Base-by-base conservation (phyloP, 352 stramenopile species). In the Phytophthora pistaciae region DNA sequence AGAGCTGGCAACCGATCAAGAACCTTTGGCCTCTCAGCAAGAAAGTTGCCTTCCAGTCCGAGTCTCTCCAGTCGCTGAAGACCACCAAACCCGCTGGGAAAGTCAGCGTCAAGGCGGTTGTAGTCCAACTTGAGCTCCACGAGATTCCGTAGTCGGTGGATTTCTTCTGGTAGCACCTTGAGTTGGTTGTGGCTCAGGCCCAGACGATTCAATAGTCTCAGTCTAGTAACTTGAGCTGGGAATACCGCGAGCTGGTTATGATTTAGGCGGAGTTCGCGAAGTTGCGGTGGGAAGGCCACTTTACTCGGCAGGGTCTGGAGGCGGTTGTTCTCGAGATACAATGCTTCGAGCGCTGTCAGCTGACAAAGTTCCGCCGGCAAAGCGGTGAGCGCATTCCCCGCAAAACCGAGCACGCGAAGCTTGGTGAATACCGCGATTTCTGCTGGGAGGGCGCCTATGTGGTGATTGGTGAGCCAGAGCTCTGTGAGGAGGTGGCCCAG, bases 401-500 rank as follows among this genome's bases (percentile, higher is more conserved):
- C 71, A 16, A 94, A 73, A 13, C 82, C 85, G 14, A 95, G 77
- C 1, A 94, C 76, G 0, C 77, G 75, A 13, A 95, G 82, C 18
- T 80, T 66, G 2, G 60, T 63, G 21, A 90, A 85, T 16, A 67
- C 56, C 8, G 40, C 55, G 42, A 95, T 89, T 56, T 90, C 84
- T 4, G 75, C 31, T 20, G 79, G 85, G 3, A 93, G 56, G 10
- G 50, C 52, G 3, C 60, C 56, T 9, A 90, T 64, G 16, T 77
- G 75, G 56, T 90, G 79, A 71, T 94, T 94, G 23, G 87, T 88
- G 49, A 92, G 65, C 85, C 85, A 92, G 9, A 91, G 70, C 27
- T 92, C 83, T 18, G 56, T 79, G 23, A 88, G 72, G 21, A 80
- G 81, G 48, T 72, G 75, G 20, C 70, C 79, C 8, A 75, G 48